Evolutionary conservation across 352 stramenopile genomes (phyloP).

Genomic region (Globisporangium cylindrosporum): DNA sequence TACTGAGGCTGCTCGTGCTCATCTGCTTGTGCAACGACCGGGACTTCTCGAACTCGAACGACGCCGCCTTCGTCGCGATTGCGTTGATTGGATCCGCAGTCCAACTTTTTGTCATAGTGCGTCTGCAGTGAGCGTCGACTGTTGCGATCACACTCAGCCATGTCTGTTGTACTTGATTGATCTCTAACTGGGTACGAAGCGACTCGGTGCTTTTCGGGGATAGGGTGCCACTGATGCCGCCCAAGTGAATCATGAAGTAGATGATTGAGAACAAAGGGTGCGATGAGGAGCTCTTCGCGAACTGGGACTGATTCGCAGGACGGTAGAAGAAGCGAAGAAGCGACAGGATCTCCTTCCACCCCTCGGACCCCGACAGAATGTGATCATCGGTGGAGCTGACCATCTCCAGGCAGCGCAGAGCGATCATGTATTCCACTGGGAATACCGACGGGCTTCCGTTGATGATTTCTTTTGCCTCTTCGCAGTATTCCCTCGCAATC

Average conservation of each 20-base stretch:
- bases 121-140: slow-evolving; percentile 44
- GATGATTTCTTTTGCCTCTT: slow-evolving; percentile 29
- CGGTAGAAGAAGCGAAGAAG: slow-evolving; percentile 75
- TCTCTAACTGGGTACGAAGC: slow-evolving; percentile 27
- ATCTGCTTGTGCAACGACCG: neutral
- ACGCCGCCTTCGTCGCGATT: slow-evolving; percentile 26
- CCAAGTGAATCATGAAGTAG: slow-evolving; percentile 30
- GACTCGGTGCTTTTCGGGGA: slow-evolving; percentile 11
- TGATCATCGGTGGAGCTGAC: slow-evolving; percentile 29
- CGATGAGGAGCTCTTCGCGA: slow-evolving; percentile 44
- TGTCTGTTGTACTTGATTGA: slow-evolving; percentile 24
- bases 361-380: slow-evolving; percentile 24
- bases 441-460: slow-evolving; percentile 44
- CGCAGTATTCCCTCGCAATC: slow-evolving; percentile 29
- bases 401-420: slow-evolving; percentile 39
- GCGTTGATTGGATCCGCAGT: slow-evolving; percentile 29
- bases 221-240: neutral
- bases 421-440: slow-evolving; percentile 65
- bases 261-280: slow-evolving; percentile 58
- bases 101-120: slow-evolving; percentile 35
- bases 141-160: slow-evolving; percentile 40
- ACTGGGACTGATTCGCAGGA: slow-evolving; percentile 51
- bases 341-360: slow-evolving; percentile 32
- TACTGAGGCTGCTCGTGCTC: slow-evolving; percentile 18
- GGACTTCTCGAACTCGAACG: slow-evolving; percentile 18